Conservation (phyloP, 768 basidiomycete genomes). For the Cyathus striatus region DNA sequence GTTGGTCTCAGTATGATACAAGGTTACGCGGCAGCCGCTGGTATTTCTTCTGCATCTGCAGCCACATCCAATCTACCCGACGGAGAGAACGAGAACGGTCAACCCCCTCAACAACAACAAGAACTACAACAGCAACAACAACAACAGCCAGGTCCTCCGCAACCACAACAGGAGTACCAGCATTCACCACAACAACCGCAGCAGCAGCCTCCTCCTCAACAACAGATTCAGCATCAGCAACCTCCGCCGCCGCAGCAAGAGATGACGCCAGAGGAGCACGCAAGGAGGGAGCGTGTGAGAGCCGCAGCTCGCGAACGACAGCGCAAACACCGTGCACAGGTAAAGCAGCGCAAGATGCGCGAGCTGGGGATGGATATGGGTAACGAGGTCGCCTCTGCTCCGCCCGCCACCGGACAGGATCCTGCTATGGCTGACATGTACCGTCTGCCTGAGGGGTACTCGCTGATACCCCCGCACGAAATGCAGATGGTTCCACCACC, state of each 20-base stretch:
- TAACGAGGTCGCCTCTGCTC: conserved; percentile 56
- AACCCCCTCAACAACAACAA: conserved; percentile 25
- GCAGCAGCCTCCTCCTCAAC: conserved; percentile 9
- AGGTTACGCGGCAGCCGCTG: too few species aligned
- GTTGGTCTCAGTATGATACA: conserved; percentile 22
- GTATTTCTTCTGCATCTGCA: too few species aligned
- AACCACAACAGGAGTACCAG: conserved; percentile 7
- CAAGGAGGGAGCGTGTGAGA: conserved; percentile 66
- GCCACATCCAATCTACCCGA: too few species aligned
- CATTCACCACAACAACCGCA: conserved; percentile 8
- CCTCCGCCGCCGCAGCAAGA: conserved; percentile 14
- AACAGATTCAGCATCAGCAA: conserved; percentile 6
- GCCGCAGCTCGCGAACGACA: conserved; percentile 78
- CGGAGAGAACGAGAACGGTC: conserved; percentile 36
- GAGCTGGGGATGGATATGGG: conserved; percentile 82
- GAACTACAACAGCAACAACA: conserved; percentile 26
- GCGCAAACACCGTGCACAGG: conserved; percentile 72
- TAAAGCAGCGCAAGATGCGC: conserved; percentile 77
- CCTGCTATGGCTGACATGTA: conserved; percentile 65
- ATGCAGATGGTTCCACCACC: conserved; percentile 26
- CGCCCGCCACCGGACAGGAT: too few species aligned
- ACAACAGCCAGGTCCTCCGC: conserved; percentile 18
- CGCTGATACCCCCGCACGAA: conserved; percentile 39
- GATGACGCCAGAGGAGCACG: conserved; percentile 59
- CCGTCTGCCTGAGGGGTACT: conserved; percentile 45